Base-by-base conservation (phyloP, 805 yeast genomes). In the Danielia oregonensis region DNA sequence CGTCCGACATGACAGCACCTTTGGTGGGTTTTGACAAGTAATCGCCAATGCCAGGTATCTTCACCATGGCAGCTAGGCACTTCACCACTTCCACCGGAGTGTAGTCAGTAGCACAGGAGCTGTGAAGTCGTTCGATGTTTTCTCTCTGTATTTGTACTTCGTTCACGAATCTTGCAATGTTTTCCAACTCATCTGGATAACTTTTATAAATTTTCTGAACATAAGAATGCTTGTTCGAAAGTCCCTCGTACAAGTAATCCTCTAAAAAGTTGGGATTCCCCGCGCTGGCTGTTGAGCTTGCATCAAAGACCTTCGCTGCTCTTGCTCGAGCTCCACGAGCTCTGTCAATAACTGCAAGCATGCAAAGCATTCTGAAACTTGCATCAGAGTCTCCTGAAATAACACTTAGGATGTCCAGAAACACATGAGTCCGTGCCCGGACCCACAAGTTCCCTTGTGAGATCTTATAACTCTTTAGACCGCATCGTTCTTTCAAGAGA, bases 321-420 rank as follows among this genome's bases (percentile, higher is more conserved):
- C 70, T 38, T 2, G 35, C 12, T 14, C 47, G 46, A 8, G 53
- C 37, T 2, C 61, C 61, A 6, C 37, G 24, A 13, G 39, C 42
- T 10, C 39, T 32, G 36, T 64, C 71, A 10, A 65, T 22, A 6
- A 43, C 33, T 21, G 53, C 32, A 6, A 66, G 30, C 5, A 57
- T 28, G 35, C 59, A 48, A 31, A 66, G 32, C 13, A 65, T 43
- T 6, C 60, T 52, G 35, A 66, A 53, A 25, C 60, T 65, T 15
- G 61, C 41, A 7, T 63, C 63, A 3, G 56, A 35, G 10, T 57
- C 60, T n/a, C 53, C 50, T 8, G 51, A 50, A 3, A 42, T 13
- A 55, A 57, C 18, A 35, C 17, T 34, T 10, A 40, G 36, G 24
- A 44, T 26, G 13, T 44, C 46, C 22, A 40, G 32, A 30, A 39